Base-by-base conservation (phyloP, 1,139 yeast genomes). In the Arxiozyma telluris region DNA sequence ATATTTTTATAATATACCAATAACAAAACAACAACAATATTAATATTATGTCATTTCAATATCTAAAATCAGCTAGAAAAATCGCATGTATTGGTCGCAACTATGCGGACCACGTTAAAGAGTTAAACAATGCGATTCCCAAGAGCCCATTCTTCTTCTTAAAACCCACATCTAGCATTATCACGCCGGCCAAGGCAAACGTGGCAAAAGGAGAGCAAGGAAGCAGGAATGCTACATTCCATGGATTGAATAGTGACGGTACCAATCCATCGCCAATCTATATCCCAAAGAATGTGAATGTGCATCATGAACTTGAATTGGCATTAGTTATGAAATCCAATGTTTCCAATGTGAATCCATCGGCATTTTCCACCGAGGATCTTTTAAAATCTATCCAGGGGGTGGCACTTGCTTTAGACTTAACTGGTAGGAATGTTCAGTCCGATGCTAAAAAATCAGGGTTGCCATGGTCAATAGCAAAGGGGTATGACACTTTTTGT, bases 381-480 rank as follows among this genome's bases (percentile, higher is more conserved):
- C 94, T 95, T 1, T 66, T 86, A 54, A 88, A 86, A 50, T 76
- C 89, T 18, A 87, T 93, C 61, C 88, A 80, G 9, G 85, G 98
- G 2, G 90, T 91, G 65, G 88, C 95, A 0, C 74, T 94, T 59
- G 90, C 97, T 0, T 79, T 93, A 53, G 98, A 93, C 69, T 78
- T 93, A 78, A 93, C 98, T 9, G 98, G 96, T 0, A 80, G 98
- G 69, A 90, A 91, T 65, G 95, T 93, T 41, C 99, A 93, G 71
- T 91, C 87, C 64, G 96, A 85, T 66, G 97, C 97, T 51, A 94
- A 93, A 72, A 80, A 79, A 73, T 89, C 89, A 70, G 98, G 98
- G 1, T 77, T 93, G 55, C 98, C 98, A 17, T 93, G 99, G 99
- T 74, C 94, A 5, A 88, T 91, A 61, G 96, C 94, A 44, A 94